Evolutionary conservation across 768 basidiomycete species (phyloP), one percentile per base, ranked within the genome.

Genomic region (Termitomyces sp.): DNA sequence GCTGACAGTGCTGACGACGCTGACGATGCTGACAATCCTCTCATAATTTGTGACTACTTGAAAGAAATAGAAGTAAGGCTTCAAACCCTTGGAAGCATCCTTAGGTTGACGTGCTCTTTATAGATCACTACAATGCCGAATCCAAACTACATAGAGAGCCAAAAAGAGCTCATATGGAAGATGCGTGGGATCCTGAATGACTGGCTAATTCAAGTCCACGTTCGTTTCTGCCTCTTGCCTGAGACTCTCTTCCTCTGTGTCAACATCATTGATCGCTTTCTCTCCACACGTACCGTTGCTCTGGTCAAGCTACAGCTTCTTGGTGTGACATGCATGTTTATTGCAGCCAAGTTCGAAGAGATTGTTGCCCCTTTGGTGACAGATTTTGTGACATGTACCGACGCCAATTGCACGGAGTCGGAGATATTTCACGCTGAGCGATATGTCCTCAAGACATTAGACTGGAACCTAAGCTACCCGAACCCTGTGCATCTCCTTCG

Each of bases 341-440:
- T 98, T 64, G 86, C 97, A 0, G 85, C 94, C 33, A 99, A 99
- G 74, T 94, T 96, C 57, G 97, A 99, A 75, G 96, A 98, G 74
- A 89, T 95, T 61, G 84, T 94, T 55, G 86, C 94, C 2, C 96
- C 97, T 2, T 91, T 91, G 1, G 91, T 95, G 26, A 76, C 77
- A n/a, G 91, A 96, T 74, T 95, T 98, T 73, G 79, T 94, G 44
- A 82, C 87, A 72, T 89, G 90, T 20, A 95, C 94, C 63, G 85
- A 85, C 47, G 88, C 93, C 61, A 82, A 88, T 0, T 96, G 98
- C 73, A 94, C 95, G 52, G 85, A 97, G 63, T 83, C 91, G 0
- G 81, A 83, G 66, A 81, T 84, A 61, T 71, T 82, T 28, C 78
- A 80, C 65, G 82, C 82, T 0, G 96, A 99, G 75, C 84, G 91